Conservation (phyloP, 805 yeast species). For the Zygotorulaspora danielsina region DNA sequence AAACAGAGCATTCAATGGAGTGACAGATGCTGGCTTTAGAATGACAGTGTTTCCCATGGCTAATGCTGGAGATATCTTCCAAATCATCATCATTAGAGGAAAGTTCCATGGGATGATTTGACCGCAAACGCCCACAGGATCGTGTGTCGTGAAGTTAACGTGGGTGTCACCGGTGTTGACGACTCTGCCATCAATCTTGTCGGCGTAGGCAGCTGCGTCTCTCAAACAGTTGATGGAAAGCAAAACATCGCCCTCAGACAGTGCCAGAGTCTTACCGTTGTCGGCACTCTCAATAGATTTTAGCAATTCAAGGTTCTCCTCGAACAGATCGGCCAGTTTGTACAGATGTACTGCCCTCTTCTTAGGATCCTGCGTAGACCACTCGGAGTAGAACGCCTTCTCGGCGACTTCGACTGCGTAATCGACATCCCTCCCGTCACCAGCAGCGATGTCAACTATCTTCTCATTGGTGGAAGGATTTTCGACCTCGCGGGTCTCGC, state of each 20-base stretch:
- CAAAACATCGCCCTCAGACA: conserved; percentile 66
- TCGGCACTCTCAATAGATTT: conserved; percentile 69
- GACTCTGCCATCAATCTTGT: conserved; percentile 60
- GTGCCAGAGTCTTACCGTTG: conserved; percentile 68
- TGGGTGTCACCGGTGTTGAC: conserved; percentile 61
- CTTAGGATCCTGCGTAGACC: conserved; percentile 59
- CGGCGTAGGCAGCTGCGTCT: conserved; percentile 71
- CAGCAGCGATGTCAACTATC: conserved; percentile 55
- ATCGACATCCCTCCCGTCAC: conserved; percentile 60
- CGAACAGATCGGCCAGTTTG: conserved; percentile 67
- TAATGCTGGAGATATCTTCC: conserved; percentile 78
- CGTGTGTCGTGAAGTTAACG: conserved; percentile 62
- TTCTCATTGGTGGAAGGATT: conserved; percentile 62
- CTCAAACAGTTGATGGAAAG: conserved; percentile 60
- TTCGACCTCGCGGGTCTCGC: conserved; percentile 51
- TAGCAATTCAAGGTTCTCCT: conserved; percentile 56
- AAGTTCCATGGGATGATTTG: conserved; percentile 85
- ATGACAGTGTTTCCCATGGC: conserved; percentile 73
- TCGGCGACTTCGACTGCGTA: conserved; percentile 65
- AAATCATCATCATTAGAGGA: conserved; percentile 73
- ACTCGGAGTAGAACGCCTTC: conserved; percentile 51
- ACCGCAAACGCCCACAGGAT: conserved; percentile 79
- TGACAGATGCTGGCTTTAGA: conserved; percentile 71
- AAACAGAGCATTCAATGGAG: conserved; percentile 68
- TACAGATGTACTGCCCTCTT: conserved; percentile 48